phyloP scores from a whole-genome alignment of 2,329 filamentous ascomycete genomes.

The Arthroderma uncinatum region DNA sequence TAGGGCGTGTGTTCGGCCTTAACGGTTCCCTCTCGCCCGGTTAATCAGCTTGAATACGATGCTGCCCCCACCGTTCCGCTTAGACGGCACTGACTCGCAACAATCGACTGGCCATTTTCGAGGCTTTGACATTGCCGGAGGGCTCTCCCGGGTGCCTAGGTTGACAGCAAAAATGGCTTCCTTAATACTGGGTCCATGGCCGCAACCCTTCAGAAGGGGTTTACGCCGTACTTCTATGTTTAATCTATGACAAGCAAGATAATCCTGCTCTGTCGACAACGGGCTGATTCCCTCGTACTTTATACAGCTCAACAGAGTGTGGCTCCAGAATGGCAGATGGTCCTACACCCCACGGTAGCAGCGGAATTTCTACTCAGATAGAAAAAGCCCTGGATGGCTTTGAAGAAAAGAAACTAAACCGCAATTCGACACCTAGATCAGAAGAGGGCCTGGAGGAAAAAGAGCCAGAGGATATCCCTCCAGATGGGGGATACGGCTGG shows the following conservation, averaged over 20 bases:
- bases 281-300: too few relatives aligned
- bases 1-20: not conserved
- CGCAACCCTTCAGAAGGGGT: too few relatives aligned
- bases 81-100: not conserved
- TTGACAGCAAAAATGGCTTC: not conserved
- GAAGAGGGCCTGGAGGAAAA: constrained; percentile 15
- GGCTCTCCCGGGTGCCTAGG: not conserved
- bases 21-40: not conserved
- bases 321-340: not conserved
- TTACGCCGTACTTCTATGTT: too few relatives aligned
- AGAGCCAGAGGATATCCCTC: constrained; percentile 28
- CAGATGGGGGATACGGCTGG: constrained; percentile 53
- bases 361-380: not conserved
- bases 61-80: not conserved
- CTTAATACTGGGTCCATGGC: too few relatives aligned
- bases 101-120: too few relatives aligned
- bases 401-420: not conserved
- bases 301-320: too few relatives aligned
- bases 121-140: not conserved
- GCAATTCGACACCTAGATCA: not conserved
- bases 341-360: not conserved
- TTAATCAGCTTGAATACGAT: not conserved
- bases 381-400: not conserved
- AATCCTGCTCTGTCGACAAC: too few relatives aligned
- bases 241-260: too few relatives aligned